Evolutionary conservation across 148 eudicot genomes (phyloP).

Genomic region (Nepenthes mirabilis): DNA sequence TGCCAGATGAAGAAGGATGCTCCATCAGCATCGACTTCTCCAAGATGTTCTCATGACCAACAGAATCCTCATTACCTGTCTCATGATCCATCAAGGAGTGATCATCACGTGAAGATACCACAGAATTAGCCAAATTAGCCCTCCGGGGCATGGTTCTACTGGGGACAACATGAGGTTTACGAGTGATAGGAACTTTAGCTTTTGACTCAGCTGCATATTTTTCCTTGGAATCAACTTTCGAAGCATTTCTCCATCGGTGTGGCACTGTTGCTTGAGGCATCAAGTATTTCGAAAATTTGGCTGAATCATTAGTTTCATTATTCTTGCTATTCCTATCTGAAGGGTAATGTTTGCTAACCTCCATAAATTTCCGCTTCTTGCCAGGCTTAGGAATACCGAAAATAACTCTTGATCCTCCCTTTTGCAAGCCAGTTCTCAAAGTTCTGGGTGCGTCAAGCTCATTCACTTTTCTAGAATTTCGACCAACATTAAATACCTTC

Average conservation of each 20-base stretch:
- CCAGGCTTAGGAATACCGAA: constrained; percentile 96
- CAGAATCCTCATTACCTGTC: constrained; percentile 23
- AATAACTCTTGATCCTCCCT: constrained; percentile 48
- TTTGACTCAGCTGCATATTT: constrained; percentile 42
- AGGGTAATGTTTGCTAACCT: constrained; percentile 82
- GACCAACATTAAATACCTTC: constrained; percentile 61
- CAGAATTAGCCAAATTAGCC: constrained; percentile 22
- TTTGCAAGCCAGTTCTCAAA: constrained; percentile 51
- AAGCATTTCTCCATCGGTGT: constrained; percentile 36
- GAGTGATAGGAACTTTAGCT: constrained; percentile 22
- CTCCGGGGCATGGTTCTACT: constrained; percentile 38
- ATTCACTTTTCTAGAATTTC: constrained; percentile 26
- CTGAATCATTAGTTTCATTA: constrained; percentile 11
- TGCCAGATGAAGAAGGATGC: neutral
- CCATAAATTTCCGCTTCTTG: constrained; percentile 82
- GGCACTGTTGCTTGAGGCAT: constrained; percentile 43
- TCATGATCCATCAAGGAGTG: constrained; percentile 5
- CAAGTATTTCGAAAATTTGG: constrained; percentile 31
- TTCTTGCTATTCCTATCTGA: too few relatives aligned
- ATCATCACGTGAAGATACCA: constrained; percentile 3
- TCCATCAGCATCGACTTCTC: too few relatives aligned
- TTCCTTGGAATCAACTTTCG: constrained; percentile 45
- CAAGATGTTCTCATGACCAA: neutral
- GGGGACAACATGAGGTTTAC: constrained; percentile 26
- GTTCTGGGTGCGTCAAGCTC: constrained; percentile 38